Base-by-base conservation (phyloP, 1,139 yeast species). In the Eremothecium cymbalariae region DNA sequence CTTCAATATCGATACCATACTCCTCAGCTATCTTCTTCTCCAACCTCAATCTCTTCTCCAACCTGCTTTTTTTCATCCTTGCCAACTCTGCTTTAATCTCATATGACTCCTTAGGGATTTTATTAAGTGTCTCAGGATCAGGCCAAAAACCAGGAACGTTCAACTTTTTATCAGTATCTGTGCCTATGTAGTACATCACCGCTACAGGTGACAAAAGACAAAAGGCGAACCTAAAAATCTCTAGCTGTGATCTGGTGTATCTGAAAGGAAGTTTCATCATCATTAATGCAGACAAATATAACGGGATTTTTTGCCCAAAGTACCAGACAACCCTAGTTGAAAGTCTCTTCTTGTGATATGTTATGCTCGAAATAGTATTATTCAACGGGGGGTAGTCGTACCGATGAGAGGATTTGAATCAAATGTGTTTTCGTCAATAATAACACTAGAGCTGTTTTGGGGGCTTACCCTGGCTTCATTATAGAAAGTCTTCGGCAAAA, bases 91-190 rank as follows among this genome's bases (percentile, higher is more conserved):
- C 90, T 52, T 83, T 80, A 44, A 86, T 84, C 55, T 88, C 96
- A 50, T 81, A 84, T 7, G 88, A 88, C 54, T 86, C 96, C 55
- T 85, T 88, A 3, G 96, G 97, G 24, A 88, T 78, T 60, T 82
- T 81, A 55, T 86, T 85, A 48, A 85, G 69, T 2, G 95, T 80
- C 23, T 82, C 81, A 25, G 96, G 96, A 59, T 86, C 96, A 1
- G 97, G 97, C 95, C 95, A 85, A 60, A 84, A 86, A 12, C 95
- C 95, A n/a, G 94, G 94, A 36, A 86, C 77, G 54, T 85, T 84
- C 57, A 88, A 76, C 63, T 85, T 86, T 48, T 70, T 74, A 58
- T 88, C 95, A 1, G 96, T 81, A 50, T 86, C 88, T 28, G 81
- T 70, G 54, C 96, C 96, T 33, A 85, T 88, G 51, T 81, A 88